phyloP scores from a whole-genome alignment of 768 basidiomycete genomes.

The Trametes cinnabarina region DNA sequence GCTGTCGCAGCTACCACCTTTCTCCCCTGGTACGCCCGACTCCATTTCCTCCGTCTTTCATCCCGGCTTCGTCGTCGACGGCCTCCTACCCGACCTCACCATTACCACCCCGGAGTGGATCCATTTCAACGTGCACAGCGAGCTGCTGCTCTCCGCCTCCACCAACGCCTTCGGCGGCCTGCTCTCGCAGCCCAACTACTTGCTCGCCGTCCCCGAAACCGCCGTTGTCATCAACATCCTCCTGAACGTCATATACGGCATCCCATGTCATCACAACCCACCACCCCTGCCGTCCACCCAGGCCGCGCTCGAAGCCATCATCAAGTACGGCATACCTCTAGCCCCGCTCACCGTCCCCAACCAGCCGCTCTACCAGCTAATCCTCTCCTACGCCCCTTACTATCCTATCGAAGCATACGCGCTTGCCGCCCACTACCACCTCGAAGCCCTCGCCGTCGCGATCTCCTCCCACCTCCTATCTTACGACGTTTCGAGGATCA shows the following conservation, averaged over 20 bases:
- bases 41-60: constrained; percentile 14
- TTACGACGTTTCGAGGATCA: constrained; percentile 32
- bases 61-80: constrained; percentile 10
- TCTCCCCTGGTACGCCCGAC: no score
- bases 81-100: constrained; percentile 23
- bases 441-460: constrained; percentile 38
- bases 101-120: constrained; percentile 27
- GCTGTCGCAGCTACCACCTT: no score
- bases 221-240: constrained; percentile 31
- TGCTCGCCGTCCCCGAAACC: constrained; percentile 28
- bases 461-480: constrained; percentile 39
- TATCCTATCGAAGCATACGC: constrained; percentile 41
- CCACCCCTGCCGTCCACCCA: constrained; percentile 27
- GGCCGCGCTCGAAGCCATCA: constrained; percentile 23
- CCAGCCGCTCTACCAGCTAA: constrained; percentile 30
- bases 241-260: constrained; percentile 32
- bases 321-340: constrained; percentile 26
- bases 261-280: constrained; percentile 23
- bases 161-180: constrained; percentile 27
- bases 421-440: constrained; percentile 36
- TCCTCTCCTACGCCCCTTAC: constrained; percentile 35
- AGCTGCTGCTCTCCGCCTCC: constrained; percentile 22
- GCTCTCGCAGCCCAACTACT: constrained; percentile 3
- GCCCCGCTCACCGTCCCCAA: constrained; percentile 25
- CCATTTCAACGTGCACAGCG: constrained; percentile 31